A percentile compares a stretch with the other conserved stretches of the same genome.
These are phyloP conservation scores for Acer yangbiense DNA, from an alignment of 345 rosid genomes.

Conservation along the genomic window DNA sequence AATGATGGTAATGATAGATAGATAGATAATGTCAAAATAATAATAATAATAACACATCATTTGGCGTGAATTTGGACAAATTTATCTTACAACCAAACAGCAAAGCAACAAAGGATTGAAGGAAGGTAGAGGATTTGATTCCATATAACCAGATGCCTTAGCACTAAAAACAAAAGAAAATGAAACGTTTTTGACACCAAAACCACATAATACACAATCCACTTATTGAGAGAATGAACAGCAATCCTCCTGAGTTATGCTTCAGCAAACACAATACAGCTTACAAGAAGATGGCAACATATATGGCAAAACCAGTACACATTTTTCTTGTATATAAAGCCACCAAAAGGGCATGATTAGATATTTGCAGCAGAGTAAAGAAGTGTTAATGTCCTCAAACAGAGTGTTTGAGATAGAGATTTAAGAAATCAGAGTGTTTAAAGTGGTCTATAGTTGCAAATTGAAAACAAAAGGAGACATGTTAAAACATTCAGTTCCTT, in stretches of 20 bases:
- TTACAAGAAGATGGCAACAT: constrained; percentile 1
- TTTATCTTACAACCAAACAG: no score
- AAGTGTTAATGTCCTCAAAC: neutral
- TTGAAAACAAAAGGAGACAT: no score
- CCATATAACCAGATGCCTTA: no score
- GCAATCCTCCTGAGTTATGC: constrained; percentile 10
- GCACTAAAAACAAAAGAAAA: no score
- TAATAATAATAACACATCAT: no score
- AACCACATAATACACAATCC: neutral
- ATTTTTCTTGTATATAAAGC: constrained; percentile 34
- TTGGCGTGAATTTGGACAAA: no score
- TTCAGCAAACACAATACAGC: constrained; percentile 2
- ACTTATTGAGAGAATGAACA: constrained; percentile 1
- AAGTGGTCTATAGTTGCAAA: neutral
- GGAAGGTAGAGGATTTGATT: no score
- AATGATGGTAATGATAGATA: no score
- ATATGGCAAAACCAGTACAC: neutral
- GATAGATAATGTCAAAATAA: no score
- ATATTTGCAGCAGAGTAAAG: neutral
- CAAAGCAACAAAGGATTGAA: no score
- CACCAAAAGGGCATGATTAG: neutral
- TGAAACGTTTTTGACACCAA: neutral
- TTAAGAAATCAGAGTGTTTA: neutral
- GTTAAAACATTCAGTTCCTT: no score
- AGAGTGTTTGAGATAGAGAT: neutral